A percentile compares a stretch with the other conserved stretches of the same genome.
Evolutionary conservation across 2,329 filamentous ascomycete genomes (phyloP).

Genomic region (Geosmithia morbida): DNA sequence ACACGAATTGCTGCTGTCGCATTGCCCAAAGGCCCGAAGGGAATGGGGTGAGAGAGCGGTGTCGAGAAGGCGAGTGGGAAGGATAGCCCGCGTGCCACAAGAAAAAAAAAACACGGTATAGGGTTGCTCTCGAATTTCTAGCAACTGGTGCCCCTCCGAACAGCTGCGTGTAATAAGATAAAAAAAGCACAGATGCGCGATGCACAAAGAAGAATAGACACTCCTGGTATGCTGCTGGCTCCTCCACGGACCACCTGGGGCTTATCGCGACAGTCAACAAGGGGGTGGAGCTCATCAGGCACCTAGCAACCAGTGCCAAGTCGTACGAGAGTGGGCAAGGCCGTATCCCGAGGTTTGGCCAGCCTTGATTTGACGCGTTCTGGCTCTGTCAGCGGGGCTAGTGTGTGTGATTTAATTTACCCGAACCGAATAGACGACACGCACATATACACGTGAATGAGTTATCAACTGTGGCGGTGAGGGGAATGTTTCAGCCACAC

Average conservation of each 20-base stretch:
- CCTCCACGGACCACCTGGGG: not conserved
- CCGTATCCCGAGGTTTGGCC: too few relatives aligned
- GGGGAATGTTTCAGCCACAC: too few relatives aligned
- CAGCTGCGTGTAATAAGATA: not conserved
- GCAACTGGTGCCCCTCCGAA: not conserved
- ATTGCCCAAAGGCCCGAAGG: slow-evolving; percentile 9
- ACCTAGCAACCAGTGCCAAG: not conserved
- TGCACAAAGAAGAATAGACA: not conserved
- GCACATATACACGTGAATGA: too few relatives aligned
- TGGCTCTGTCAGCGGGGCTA: too few relatives aligned
- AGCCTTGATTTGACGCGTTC: too few relatives aligned
- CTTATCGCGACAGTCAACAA: slow-evolving; percentile 1
- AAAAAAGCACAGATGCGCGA: not conserved
- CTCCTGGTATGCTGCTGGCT: not conserved
- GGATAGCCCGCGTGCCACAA: not conserved
- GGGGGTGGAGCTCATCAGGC: not conserved
- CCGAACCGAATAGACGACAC: too few relatives aligned
- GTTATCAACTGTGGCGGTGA: too few relatives aligned
- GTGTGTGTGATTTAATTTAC: too few relatives aligned
- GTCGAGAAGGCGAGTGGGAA: not conserved
- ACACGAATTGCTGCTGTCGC: slow-evolving; percentile 17
- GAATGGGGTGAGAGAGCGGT: not conserved
- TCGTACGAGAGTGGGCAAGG: too few relatives aligned
- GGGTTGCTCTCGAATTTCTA: not conserved
- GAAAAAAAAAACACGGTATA: not conserved